These are phyloP conservation scores for Elasticomyces elasticus DNA, from an alignment of 495 filamentous ascomycete genomes.

Conservation along the genomic window DNA sequence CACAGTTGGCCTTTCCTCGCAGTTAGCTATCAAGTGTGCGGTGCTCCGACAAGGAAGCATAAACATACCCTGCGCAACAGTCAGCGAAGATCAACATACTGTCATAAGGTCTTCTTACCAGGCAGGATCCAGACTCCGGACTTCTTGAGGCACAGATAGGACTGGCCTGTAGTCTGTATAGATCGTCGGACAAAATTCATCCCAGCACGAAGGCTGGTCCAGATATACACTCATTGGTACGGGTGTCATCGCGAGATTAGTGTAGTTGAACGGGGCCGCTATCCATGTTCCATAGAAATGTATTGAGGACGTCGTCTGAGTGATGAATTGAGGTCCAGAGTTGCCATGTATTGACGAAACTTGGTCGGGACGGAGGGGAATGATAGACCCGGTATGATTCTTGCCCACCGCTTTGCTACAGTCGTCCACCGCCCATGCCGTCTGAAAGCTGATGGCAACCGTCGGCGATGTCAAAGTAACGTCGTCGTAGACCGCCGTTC, in stretches of 20 bases:
- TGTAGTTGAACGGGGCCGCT: background rate
- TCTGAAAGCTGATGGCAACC: slow-evolving; percentile 9
- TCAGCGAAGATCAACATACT: no score
- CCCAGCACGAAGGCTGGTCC: background rate
- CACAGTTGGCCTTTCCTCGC: no score
- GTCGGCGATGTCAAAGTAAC: slow-evolving; percentile 5
- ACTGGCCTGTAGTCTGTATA: background rate
- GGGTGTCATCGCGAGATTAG: background rate
- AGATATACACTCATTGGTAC: background rate
- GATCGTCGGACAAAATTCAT: background rate
- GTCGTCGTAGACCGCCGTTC: background rate
- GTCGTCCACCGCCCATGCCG: background rate
- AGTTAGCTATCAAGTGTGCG: no score
- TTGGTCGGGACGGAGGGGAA: background rate
- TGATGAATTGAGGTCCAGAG: background rate
- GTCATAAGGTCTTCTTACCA: no score
- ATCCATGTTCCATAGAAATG: background rate
- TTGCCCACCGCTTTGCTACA: background rate
- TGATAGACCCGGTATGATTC: background rate
- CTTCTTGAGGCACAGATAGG: background rate
- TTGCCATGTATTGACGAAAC: background rate
- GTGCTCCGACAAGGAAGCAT: no score
- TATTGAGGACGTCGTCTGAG: background rate
- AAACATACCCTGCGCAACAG: no score
- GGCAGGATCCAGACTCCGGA: background rate